Evolutionary conservation across 2,329 filamentous ascomycete genomes (phyloP), one percentile per base, ranked within the genome.

Genomic region (Pseudocercospora macadamiae): DNA sequence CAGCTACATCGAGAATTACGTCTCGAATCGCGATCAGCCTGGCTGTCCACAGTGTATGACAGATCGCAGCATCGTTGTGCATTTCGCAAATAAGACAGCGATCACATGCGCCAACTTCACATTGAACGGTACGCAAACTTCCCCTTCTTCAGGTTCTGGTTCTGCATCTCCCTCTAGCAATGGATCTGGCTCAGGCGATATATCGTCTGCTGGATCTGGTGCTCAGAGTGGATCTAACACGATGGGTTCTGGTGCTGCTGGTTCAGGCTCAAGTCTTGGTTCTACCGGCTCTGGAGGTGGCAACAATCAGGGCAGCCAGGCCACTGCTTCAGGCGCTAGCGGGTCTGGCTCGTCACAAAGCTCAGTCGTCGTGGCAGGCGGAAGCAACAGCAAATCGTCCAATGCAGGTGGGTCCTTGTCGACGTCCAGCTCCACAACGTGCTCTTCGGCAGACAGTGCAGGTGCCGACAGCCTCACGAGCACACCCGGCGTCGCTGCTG

Each of bases 81-180:
- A 86, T 65, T 74, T 73, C 47, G 71, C 76, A 51, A 82, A 85
- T 72, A 78, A 77, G 63, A 82, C 79, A 6, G 79, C 81, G 62
- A 75, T 86, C 66, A 79, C 80, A 26, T 86, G 84, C 74, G 83
- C 80, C 58, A 85, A 85, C 71, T 85, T 86, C 69, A 71, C 65
- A 7, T 52, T 67, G 16, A 59, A 62, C 37, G 58, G 66, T 54
- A 62, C 60, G 49, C 44, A 53, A n/a, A 28, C 55, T 16, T 61
- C 54, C 59, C 55, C 55, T 45, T 57, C 60, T 48, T 19, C 28
- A 36, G 53, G 51, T 45, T 60, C 62, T 53, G 39, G 25, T 51
- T 39, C 54, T 36, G 52, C 30, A 25, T 55, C 56, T 48, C 19
- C 21, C 18, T 48, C 54, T 28, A 37, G 37, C 23, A 45, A 51